These are phyloP conservation scores for Metschnikowia kofuensis DNA, from an alignment of 805 yeast species.

Conservation along the genomic window DNA sequence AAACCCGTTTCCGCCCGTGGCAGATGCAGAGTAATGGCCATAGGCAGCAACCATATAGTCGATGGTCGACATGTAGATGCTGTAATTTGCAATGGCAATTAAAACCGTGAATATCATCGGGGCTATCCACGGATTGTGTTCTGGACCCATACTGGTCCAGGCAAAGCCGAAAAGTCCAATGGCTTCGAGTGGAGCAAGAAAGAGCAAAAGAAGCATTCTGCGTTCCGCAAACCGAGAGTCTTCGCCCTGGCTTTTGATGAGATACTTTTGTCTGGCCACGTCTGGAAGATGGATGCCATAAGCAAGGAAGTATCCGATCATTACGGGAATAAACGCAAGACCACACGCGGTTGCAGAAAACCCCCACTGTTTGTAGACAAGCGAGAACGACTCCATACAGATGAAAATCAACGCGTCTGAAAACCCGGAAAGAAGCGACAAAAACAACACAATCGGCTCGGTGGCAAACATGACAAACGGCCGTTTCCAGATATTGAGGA, in stretches of 20 bases:
- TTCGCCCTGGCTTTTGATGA: constrained; percentile 24
- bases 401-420: constrained; percentile 41
- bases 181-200: constrained; percentile 36
- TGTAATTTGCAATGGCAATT: constrained; percentile 39
- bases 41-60: constrained; percentile 43
- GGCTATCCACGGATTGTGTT: constrained; percentile 38
- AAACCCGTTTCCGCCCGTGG: constrained; percentile 44
- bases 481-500: constrained; percentile 32
- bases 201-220: constrained; percentile 31
- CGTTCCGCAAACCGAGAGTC: constrained; percentile 27
- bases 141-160: constrained; percentile 42
- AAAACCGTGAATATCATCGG: constrained; percentile 36
- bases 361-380: constrained; percentile 35
- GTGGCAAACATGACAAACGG: constrained; percentile 38
- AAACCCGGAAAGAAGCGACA: constrained; percentile 39
- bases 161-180: constrained; percentile 41
- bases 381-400: constrained; percentile 35
- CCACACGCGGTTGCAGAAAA: constrained; percentile 31
- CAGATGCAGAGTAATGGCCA: constrained; percentile 43
- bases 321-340: constrained; percentile 30
- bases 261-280: constrained; percentile 27
- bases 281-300: constrained; percentile 33
- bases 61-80: constrained; percentile 43
- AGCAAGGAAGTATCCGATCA: constrained; percentile 36
- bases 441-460: constrained; percentile 39